Percentiles rank a stretch among this genome's conserved stretches.
phyloP scores from a whole-genome alignment of 2,329 filamentous ascomycete genomes.

The Gnomoniopsis smithogilvyi region DNA sequence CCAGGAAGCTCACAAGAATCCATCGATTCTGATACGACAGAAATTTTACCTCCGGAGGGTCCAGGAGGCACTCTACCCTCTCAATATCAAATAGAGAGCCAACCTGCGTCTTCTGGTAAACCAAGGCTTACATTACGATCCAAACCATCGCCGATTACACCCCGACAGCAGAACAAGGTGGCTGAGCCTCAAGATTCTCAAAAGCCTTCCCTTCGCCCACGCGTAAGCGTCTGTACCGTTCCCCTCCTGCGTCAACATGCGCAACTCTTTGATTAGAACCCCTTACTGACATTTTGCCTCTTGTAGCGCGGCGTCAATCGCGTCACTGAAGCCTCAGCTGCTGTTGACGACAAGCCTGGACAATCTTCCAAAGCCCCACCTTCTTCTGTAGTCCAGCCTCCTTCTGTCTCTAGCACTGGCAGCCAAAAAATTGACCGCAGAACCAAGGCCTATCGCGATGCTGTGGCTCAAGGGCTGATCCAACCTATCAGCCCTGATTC shows the following conservation, averaged over 20 bases:
- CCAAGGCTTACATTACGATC: background rate
- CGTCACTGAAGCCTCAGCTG: constrained; percentile 6
- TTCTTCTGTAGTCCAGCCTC: constrained; percentile 2
- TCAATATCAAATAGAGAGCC: background rate
- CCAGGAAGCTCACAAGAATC: constrained; percentile 1
- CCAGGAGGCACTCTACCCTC: background rate
- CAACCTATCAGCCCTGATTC: constrained; percentile 3
- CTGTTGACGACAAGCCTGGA: constrained; percentile 7
- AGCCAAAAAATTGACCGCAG: constrained; percentile 9
- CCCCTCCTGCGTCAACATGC: background rate
- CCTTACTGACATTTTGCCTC: background rate
- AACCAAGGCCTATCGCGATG: constrained; percentile 3
- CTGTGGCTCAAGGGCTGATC: background rate
- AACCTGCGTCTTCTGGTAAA: background rate
- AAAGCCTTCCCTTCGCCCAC: constrained; percentile 5
- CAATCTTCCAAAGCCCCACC: background rate
- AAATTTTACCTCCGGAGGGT: background rate
- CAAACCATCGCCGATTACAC: background rate
- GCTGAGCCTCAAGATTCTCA: background rate
- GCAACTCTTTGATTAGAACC: background rate
- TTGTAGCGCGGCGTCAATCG: constrained; percentile 13
- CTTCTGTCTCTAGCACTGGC: background rate
- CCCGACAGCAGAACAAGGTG: background rate
- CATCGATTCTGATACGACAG: constrained; percentile 1
- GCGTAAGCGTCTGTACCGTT: background rate